Percentiles rank a stretch among this genome's conserved stretches.
Evolutionary conservation across 2,329 filamentous ascomycete species (phyloP).

Genomic region (Thielaviopsis ethacetica): DNA sequence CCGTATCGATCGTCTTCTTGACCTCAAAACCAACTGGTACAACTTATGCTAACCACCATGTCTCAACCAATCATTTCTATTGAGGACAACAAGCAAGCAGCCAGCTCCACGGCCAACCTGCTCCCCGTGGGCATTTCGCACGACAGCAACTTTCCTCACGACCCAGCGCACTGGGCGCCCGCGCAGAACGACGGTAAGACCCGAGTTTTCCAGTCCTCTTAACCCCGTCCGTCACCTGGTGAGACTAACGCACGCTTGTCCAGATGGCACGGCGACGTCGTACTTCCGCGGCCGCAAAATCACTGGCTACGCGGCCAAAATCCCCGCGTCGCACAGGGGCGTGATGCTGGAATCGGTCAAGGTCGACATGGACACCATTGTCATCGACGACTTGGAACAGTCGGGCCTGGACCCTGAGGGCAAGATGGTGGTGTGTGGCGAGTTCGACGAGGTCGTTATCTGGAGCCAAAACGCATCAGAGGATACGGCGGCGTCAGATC

Average conservation of each 20-base stretch:
- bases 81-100: slow-evolving; percentile 14
- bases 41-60: slow-evolving; percentile 18
- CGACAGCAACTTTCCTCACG: slow-evolving; percentile 50
- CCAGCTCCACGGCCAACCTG: slow-evolving; percentile 46
- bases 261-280: slow-evolving; percentile 37
- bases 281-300: slow-evolving; percentile 74
- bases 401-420: slow-evolving; percentile 25
- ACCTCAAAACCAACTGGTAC: not conserved
- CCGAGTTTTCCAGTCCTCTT: not conserved
- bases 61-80: slow-evolving; percentile 27
- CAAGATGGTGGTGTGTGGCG: slow-evolving; percentile 43
- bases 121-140: slow-evolving; percentile 70
- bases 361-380: slow-evolving; percentile 16
- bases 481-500: slow-evolving; percentile 38
- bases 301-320: slow-evolving; percentile 43
- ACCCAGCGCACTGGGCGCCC: slow-evolving; percentile 49
- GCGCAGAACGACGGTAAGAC: slow-evolving; percentile 22
- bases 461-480: slow-evolving; percentile 65
- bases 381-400: slow-evolving; percentile 24
- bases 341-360: slow-evolving; percentile 35
- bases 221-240: not conserved
- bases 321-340: slow-evolving; percentile 59
- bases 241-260: not conserved
- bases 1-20: not conserved
- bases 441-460: slow-evolving; percentile 61